Conservation (phyloP, 306 rosid genomes). For the Comarum palustre region DNA sequence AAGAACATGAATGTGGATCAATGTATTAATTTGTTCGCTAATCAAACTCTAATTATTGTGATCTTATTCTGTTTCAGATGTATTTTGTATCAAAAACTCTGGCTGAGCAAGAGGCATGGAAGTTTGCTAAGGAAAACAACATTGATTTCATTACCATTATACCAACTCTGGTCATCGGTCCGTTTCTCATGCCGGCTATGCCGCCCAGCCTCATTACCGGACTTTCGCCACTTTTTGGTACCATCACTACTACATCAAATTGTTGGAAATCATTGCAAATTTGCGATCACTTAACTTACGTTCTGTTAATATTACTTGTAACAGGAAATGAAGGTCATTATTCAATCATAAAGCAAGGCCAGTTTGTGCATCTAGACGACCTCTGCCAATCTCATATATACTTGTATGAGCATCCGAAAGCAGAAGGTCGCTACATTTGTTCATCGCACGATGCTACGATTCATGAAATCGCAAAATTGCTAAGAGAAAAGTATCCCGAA, state of each 20-base stretch:
- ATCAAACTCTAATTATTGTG: background rate
- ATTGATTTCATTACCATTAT: conserved; percentile 53
- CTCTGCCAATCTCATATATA: conserved; percentile 62
- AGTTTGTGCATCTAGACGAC: conserved; percentile 66
- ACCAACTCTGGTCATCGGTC: conserved; percentile 69
- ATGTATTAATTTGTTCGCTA: background rate
- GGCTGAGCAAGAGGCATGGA: conserved; percentile 79
- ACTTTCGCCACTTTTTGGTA: conserved; percentile 48
- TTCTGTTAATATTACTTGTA: background rate
- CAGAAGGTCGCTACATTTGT: conserved; percentile 71
- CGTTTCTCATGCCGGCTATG: conserved; percentile 58
- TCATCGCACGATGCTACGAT: conserved; percentile 54
- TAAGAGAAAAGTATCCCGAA: conserved; percentile 44
- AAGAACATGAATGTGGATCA: background rate
- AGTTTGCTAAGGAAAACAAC: conserved; percentile 53
- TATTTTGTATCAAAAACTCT: conserved; percentile 73
- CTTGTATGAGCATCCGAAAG: conserved; percentile 54
- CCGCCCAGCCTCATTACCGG: conserved; percentile 71
- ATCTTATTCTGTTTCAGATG: conserved; percentile 38
- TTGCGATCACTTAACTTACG: background rate
- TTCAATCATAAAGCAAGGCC: conserved; percentile 56
- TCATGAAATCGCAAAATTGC: conserved; percentile 51
- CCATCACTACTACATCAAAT: background rate
- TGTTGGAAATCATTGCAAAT: background rate
- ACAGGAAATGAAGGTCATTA: conserved; percentile 61